Evolutionary conservation across 139 green algal species (phyloP).

Genomic region (Yamagishiella unicocca): DNA sequence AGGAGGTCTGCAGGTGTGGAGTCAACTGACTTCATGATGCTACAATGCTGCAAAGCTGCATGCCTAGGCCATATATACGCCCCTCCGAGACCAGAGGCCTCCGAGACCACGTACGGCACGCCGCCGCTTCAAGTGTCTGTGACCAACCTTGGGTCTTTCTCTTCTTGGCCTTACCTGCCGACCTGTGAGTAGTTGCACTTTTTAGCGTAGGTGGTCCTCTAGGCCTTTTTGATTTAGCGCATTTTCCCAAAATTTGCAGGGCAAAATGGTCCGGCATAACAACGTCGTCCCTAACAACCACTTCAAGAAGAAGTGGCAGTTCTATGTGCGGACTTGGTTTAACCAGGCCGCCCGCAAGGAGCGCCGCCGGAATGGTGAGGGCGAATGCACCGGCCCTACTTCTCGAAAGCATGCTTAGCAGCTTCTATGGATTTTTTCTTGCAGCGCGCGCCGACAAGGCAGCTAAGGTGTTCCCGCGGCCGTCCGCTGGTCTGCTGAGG

Average conservation of each 20-base stretch:
- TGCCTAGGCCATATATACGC: background rate
- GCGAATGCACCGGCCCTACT: background rate
- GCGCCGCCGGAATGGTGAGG: slow-evolving; percentile 82
- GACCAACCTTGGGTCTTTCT: background rate
- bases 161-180: slow-evolving; percentile 23
- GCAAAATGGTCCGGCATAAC: slow-evolving; percentile 90
- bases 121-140: background rate
- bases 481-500: slow-evolving; percentile 88
- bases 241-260: background rate
- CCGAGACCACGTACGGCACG: background rate
- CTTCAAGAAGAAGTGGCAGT: slow-evolving; percentile 96
- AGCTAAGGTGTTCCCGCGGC: slow-evolving; percentile 90
- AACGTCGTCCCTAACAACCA: slow-evolving; percentile 93
- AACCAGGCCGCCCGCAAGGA: slow-evolving; percentile 98
- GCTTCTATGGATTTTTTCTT: slow-evolving; percentile 17
- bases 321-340: slow-evolving; percentile 97
- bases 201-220: too few species aligned
- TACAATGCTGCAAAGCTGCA: too few species aligned
- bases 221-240: background rate
- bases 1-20: too few species aligned
- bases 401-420: slow-evolving; percentile 1
- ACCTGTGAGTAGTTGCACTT: slow-evolving; percentile 28
- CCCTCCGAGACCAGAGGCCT: background rate
- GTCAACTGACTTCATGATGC: too few species aligned
- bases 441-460: slow-evolving; percentile 95